Evolutionary conservation across 2,329 filamentous ascomycete genomes (phyloP).

Genomic region (Colletotrichum sp.): DNA sequence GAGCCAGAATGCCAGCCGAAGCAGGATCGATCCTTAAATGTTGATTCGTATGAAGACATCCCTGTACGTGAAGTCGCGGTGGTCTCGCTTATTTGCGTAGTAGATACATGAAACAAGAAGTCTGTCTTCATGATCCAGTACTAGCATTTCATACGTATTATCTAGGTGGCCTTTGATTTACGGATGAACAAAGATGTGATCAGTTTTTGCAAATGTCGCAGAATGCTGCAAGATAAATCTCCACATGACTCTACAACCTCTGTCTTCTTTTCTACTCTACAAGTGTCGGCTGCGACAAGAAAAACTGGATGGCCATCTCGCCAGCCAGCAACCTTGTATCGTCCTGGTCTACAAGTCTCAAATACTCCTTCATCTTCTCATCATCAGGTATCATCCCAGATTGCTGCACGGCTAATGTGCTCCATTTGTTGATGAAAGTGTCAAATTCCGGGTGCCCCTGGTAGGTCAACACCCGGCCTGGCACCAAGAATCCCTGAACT

Average conservation of each 20-base stretch:
- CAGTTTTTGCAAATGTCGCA: too few species aligned
- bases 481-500: slow-evolving; percentile 42
- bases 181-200: not conserved
- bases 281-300: slow-evolving; percentile 3
- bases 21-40: not conserved
- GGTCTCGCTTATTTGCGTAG: not conserved
- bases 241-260: not conserved
- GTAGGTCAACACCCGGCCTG: slow-evolving; percentile 41
- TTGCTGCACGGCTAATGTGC: slow-evolving; percentile 36
- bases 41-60: not conserved
- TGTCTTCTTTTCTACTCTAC: not conserved
- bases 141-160: not conserved
- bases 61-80: not conserved
- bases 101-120: not conserved
- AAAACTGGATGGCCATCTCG: slow-evolving; percentile 24
- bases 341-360: slow-evolving; percentile 20
- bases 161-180: not conserved
- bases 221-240: not conserved
- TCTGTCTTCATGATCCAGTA: not conserved
- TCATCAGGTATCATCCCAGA: slow-evolving; percentile 27
- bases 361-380: not conserved
- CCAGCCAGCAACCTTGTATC: slow-evolving; percentile 23
- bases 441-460: slow-evolving; percentile 51
- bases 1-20: slow-evolving; percentile 63
- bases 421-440: slow-evolving; percentile 35